Conservation (phyloP, 2,329 filamentous ascomycete genomes). For the Dactylonectria macrodidyma region DNA sequence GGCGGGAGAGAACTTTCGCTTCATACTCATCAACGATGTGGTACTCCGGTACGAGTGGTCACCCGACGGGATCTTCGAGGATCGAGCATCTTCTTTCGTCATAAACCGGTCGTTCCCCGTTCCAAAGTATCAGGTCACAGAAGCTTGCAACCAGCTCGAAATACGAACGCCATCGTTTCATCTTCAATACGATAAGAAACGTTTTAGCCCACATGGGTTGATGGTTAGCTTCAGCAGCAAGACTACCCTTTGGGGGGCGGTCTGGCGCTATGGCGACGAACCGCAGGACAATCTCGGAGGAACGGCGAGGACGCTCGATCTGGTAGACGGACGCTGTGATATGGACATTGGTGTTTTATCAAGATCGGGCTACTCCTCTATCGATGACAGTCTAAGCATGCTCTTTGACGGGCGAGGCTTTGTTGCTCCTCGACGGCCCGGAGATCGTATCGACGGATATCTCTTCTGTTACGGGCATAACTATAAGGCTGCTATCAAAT, state of each 20-base stretch:
- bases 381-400: slow-evolving; percentile 71
- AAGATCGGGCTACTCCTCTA: slow-evolving; percentile 62
- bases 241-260: slow-evolving; percentile 56
- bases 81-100: slow-evolving; percentile 74
- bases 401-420: slow-evolving; percentile 69
- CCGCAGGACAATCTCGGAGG: slow-evolving; percentile 62
- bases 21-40: slow-evolving; percentile 70
- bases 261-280: slow-evolving; percentile 63
- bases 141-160: slow-evolving; percentile 63
- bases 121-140: slow-evolving; percentile 63
- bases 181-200: slow-evolving; percentile 70
- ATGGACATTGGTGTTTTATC: slow-evolving; percentile 68
- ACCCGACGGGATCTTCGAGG: slow-evolving; percentile 71
- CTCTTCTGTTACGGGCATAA: slow-evolving; percentile 73
- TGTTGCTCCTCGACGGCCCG: slow-evolving; percentile 62
- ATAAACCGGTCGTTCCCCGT: slow-evolving; percentile 62
- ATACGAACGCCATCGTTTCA: slow-evolving; percentile 70
- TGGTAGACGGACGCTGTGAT: slow-evolving; percentile 63
- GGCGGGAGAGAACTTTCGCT: slow-evolving; percentile 63
- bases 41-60: slow-evolving; percentile 76
- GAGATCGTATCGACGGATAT: slow-evolving; percentile 70
- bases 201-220: slow-evolving; percentile 68
- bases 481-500: slow-evolving; percentile 67
- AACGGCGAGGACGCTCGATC: slow-evolving; percentile 69
- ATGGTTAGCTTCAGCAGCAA: slow-evolving; percentile 59